phyloP scores from a whole-genome alignment of 2,329 filamentous ascomycete genomes.

The Hypoxylon sp. region DNA sequence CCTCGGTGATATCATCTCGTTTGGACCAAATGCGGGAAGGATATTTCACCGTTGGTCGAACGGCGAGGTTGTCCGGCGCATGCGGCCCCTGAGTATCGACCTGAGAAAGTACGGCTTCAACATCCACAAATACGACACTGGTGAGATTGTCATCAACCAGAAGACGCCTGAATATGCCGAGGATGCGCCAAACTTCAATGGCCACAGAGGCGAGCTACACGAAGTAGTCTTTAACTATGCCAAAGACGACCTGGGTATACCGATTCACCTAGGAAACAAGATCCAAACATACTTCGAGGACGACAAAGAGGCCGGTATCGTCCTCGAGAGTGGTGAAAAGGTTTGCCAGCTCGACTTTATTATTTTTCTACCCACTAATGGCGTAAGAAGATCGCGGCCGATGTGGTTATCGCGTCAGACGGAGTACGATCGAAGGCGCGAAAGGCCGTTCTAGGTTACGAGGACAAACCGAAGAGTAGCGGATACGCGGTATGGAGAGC shows the following conservation, averaged over 20 bases:
- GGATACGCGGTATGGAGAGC: constrained; percentile 69
- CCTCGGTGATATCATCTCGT: constrained; percentile 74
- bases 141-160: constrained; percentile 73
- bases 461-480: constrained; percentile 66
- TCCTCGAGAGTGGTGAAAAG: constrained; percentile 64
- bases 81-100: constrained; percentile 68
- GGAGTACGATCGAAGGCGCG: constrained; percentile 69
- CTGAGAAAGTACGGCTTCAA: constrained; percentile 69
- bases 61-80: constrained; percentile 62
- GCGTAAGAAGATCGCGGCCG: constrained; percentile 57
- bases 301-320: constrained; percentile 65
- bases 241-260: constrained; percentile 67
- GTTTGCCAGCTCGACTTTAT: constrained; percentile 46
- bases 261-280: constrained; percentile 67
- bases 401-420: constrained; percentile 69
- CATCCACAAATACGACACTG: constrained; percentile 73
- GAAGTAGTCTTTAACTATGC: constrained; percentile 72
- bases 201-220: constrained; percentile 73
- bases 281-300: constrained; percentile 71
- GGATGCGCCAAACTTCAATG: constrained; percentile 70
- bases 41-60: constrained; percentile 73
- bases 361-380: constrained; percentile 21
- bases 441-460: constrained; percentile 65
- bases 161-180: constrained; percentile 60
- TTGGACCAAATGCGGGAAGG: constrained; percentile 72